phyloP scores from a whole-genome alignment of 768 basidiomycete species.

The Leccinellum albellum region DNA sequence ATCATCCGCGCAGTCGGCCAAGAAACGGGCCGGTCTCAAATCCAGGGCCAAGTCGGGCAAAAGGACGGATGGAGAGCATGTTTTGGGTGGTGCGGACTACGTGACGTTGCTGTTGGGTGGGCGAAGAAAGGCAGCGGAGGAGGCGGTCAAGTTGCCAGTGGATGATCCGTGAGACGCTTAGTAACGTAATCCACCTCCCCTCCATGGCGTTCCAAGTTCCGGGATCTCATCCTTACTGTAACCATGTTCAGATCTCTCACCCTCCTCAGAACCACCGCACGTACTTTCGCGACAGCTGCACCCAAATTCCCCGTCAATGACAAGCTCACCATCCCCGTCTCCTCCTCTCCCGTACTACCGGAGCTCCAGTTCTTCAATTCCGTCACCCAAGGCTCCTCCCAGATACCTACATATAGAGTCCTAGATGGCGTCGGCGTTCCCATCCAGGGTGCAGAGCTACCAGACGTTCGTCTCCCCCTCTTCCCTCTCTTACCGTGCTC shows the following conservation, averaged over 20 bases:
- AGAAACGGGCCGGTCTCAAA: constrained; percentile 28
- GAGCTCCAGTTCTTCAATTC: constrained; percentile 79
- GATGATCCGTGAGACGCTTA: neutral
- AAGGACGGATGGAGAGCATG: constrained; percentile 31
- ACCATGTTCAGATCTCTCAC: constrained; percentile 14
- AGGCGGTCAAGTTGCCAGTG: constrained; percentile 57
- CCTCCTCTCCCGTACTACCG: constrained; percentile 60
- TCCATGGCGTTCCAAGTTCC: constrained; percentile 18
- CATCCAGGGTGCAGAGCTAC: constrained; percentile 68
- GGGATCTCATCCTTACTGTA: neutral
- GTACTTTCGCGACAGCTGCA: constrained; percentile 15
- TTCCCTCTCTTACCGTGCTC: constrained; percentile 3
- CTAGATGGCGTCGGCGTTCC: constrained; percentile 76
- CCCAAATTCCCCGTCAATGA: constrained; percentile 15
- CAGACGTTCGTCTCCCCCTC: constrained; percentile 51
- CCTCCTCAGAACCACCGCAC: constrained; percentile 2
- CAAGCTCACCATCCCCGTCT: constrained; percentile 38
- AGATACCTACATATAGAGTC: constrained; percentile 84
- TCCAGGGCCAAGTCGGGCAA: constrained; percentile 12
- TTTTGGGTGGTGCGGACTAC: constrained; percentile 76
- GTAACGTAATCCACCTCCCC: constrained; percentile 12
- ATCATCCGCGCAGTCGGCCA: constrained; percentile 20
- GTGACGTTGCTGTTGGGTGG: constrained; percentile 68
- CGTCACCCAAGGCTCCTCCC: constrained; percentile 52
- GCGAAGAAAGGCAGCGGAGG: constrained; percentile 61